Evolutionary conservation across 2,329 filamentous ascomycete species (phyloP), one percentile per base, ranked within the genome.

Genomic region (Pestalotiopsis sp.): DNA sequence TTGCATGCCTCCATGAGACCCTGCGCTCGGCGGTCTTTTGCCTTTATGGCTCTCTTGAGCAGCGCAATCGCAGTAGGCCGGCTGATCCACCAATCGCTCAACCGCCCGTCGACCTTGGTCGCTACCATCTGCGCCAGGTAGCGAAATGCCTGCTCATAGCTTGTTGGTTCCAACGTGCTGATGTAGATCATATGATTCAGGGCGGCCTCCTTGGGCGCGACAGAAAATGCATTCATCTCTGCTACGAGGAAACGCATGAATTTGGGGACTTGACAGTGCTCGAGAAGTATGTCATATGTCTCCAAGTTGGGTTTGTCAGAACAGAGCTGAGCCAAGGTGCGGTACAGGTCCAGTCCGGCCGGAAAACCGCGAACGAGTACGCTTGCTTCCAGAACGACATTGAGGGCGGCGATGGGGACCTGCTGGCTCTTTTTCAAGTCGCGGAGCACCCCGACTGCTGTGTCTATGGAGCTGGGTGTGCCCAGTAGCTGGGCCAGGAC

Each of bases 401-500:
- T 82, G 71, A 83, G 79, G 3, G 81, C 79, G 6, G 79, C 77
- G 20, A 77, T 70, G 11, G 82, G 82, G 20, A 84, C 71, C 5
- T 73, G 70, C 68, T 80, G 75, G 17, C 75, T 73, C 57, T 70
- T 68, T 64, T 85, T 84, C 36, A 94, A 81, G 0, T 83, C 77
- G 63, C 87, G 83, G 13, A 97, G 83, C 1, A 86, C 81, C 2
- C 78, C 73, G 75, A 92, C 87, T 3, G 89, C 87, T 52, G 85
- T 79, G 17, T 83, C 77, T 1, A 88, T 80, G 3, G 87, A 82
- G 0, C 77, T 75, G 0, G 83, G 79, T 1, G 84, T 80, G 52
- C 82, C 75, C 52, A 81, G 81, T 57, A 97, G 82, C 68, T 87
- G 81, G 3, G 78, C 75, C 73, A 87, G 90, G 25, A 98, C 82